These are phyloP conservation scores for Rhodotorula paludigena DNA, from an alignment of 768 basidiomycete genomes.

Conservation along the genomic window DNA sequence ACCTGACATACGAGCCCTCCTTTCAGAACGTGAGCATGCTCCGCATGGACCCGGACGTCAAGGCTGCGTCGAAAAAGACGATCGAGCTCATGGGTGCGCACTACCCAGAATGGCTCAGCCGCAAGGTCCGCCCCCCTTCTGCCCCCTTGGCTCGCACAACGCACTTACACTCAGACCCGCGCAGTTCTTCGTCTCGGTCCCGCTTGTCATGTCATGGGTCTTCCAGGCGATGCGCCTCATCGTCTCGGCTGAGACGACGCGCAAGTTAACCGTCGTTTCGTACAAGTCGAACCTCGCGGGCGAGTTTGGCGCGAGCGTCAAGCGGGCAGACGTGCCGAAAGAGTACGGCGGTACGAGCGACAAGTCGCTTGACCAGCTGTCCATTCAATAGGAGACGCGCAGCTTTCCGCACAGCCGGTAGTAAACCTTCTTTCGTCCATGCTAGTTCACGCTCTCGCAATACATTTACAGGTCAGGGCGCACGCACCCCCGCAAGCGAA, in stretches of 20 bases:
- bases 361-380: no score
- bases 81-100: conserved; percentile 29
- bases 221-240: conserved; percentile 22
- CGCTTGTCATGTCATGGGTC: conserved; percentile 14
- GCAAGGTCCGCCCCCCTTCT: conserved; percentile 13
- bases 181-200: background rate
- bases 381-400: no score
- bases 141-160: conserved; percentile 1
- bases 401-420: no score
- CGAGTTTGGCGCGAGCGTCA: no score
- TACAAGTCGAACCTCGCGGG: background rate
- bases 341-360: no score
- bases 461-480: no score
- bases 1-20: background rate
- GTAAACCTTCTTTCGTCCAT: no score
- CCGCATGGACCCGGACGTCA: conserved; percentile 32
- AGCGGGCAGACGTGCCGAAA: no score
- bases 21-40: conserved; percentile 24
- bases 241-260: conserved; percentile 32
- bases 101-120: conserved; percentile 35
- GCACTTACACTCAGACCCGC: conserved; percentile 17
- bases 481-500: no score
- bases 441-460: no score
- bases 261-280: conserved; percentile 27
- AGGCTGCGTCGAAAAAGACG: conserved; percentile 23